Base-by-base conservation (phyloP, 2,329 filamentous ascomycete species). In the Diaporthe velutina region DNA sequence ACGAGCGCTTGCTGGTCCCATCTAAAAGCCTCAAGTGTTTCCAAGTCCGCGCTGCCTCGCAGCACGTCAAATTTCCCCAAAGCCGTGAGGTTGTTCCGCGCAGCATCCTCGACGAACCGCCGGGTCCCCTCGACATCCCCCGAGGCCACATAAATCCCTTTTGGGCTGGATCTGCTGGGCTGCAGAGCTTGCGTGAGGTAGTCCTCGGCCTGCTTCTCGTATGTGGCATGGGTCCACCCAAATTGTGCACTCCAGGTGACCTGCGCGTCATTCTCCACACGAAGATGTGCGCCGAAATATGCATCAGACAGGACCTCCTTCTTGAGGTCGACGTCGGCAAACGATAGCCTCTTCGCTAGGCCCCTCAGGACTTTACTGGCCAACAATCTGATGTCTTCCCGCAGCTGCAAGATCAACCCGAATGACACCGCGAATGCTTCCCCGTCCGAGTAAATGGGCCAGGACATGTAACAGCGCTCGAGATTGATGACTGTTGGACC, bases 391-490 rank as follows among this genome's bases (percentile, higher is more conserved):
- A 80, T 80, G 71, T 82, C 81, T 54, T 76, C 77, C 6, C 81
- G 79, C 73, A 82, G 82, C 12, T 81, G 81, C 28, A 83, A 70
- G 40, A 82, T 77, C 78, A 81, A 80, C 74, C 81, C 81, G 67
- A 82, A 82, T 61, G 80, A 78, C 76, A 78, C 78, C 3, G 80
- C 82, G 42, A 73, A 70, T 28, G 40, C 64, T 33, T 68, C 64
- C 42, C 64, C 72, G 33, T 73, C 72, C 19, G 64, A 70, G 52
- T 73, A 42, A 2, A 73, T 60, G 19, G 72, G 64, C 12, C 50
- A 73, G n/a, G 50, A 60, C 72, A 70, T 73, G 25, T 73, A 73
- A 13, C 38, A 60, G 33, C 72, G 72, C 52, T 73, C 50, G 19
- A 73, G 52, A 15, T 70, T 45, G 30, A 73, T 33, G 12, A 73